These are phyloP conservation scores for Sugiyamaella grinbergsii DNA, from an alignment of 1,139 yeast genomes.

Conservation along the genomic window DNA sequence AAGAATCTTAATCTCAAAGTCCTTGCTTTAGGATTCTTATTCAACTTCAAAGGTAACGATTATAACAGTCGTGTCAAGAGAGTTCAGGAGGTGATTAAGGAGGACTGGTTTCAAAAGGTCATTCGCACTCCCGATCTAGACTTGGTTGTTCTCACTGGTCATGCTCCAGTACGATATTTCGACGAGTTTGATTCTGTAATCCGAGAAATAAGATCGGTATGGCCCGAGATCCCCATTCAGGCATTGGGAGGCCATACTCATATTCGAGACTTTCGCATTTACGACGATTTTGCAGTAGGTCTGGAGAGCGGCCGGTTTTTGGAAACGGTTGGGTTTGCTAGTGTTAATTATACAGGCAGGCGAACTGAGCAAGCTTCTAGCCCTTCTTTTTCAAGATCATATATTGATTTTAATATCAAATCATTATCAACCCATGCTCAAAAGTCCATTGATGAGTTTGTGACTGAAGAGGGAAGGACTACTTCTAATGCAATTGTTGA, in stretches of 20 bases:
- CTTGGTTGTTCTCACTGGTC: slow-evolving; percentile 71
- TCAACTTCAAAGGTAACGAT: slow-evolving; percentile 70
- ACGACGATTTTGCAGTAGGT: slow-evolving; percentile 70
- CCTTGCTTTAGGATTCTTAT: slow-evolving; percentile 76
- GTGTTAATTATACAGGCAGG: slow-evolving; percentile 49
- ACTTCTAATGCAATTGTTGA: slow-evolving; percentile 51
- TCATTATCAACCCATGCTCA: slow-evolving; percentile 69
- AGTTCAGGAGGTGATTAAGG: slow-evolving; percentile 55
- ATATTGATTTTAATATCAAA: slow-evolving; percentile 75
- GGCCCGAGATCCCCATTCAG: slow-evolving; percentile 69
- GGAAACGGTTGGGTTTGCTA: slow-evolving; percentile 88
- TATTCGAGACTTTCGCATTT: slow-evolving; percentile 74
- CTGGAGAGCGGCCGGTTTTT: slow-evolving; percentile 90
- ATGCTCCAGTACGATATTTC: slow-evolving; percentile 73
- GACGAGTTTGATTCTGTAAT: slow-evolving; percentile 55
- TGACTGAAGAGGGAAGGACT: slow-evolving; percentile 54
- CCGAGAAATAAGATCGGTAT: slow-evolving; percentile 54
- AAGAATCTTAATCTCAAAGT: slow-evolving; percentile 54
- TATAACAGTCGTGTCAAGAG: slow-evolving; percentile 64
- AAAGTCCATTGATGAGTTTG: slow-evolving; percentile 30
- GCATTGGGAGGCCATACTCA: slow-evolving; percentile 96
- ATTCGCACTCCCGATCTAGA: slow-evolving; percentile 57
- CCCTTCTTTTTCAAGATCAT: slow-evolving; percentile 54
- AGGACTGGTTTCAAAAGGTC: slow-evolving; percentile 66
- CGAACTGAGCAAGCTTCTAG: slow-evolving; percentile 21